Conservation (phyloP, 1,284 basidiomycete genomes). For the Calocybe gambosa region DNA sequence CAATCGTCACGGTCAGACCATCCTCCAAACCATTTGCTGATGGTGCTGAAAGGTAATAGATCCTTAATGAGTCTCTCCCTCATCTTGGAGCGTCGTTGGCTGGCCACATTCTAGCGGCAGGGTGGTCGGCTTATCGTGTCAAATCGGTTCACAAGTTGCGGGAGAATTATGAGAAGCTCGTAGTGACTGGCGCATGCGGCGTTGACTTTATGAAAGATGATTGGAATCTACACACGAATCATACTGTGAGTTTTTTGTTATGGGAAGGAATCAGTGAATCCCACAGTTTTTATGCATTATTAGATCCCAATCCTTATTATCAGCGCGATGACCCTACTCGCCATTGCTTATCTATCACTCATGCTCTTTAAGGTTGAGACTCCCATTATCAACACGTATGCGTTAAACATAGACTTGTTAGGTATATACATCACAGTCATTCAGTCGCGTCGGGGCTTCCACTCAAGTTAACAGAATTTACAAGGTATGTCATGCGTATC, state of each 20-base stretch:
- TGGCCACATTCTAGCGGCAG: conserved; percentile 36
- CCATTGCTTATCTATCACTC: conserved; percentile 29
- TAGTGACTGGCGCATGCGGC: conserved; percentile 31
- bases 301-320: conserved; percentile 34
- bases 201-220: conserved; percentile 33
- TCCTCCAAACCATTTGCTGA: background rate
- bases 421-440: conserved; percentile 44
- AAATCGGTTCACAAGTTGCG: conserved; percentile 23
- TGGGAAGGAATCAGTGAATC: background rate
- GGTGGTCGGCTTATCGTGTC: conserved; percentile 38
- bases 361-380: conserved; percentile 33
- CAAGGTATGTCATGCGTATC: conserved; percentile 26
- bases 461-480: conserved; percentile 40
- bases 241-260: conserved; percentile 27
- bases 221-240: conserved; percentile 28
- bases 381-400: background rate
- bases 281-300: background rate
- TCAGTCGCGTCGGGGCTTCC: conserved; percentile 47
- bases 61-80: conserved; percentile 43
- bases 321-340: conserved; percentile 27
- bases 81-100: conserved; percentile 38
- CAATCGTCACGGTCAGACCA: conserved; percentile 34
- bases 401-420: conserved; percentile 14
- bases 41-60: conserved; percentile 22
- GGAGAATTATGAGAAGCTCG: conserved; percentile 25